Percentiles rank a stretch among this genome's conserved stretches.
Conservation (phyloP, 164 flowering plant species). For the Nelumbo lutea region DNA sequence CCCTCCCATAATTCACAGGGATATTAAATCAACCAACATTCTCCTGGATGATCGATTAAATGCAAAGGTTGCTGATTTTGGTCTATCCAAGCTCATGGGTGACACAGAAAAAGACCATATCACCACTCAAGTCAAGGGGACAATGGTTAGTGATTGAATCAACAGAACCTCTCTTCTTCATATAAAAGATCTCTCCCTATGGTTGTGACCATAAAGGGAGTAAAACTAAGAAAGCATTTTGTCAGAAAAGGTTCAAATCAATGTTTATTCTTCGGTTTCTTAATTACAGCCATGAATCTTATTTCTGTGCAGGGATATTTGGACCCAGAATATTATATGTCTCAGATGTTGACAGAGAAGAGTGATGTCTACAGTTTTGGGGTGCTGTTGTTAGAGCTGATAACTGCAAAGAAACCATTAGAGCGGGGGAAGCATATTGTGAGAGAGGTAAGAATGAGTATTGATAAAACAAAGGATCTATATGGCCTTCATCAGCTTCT, state of each 20-base stretch:
- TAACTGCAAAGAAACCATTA: slow-evolving; percentile 51
- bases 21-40: slow-evolving; percentile 33
- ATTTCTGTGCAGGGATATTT: slow-evolving; percentile 48
- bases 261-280: not conserved
- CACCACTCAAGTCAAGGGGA: slow-evolving; percentile 46
- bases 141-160: slow-evolving; percentile 25
- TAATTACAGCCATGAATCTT: not conserved
- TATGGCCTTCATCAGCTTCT: slow-evolving; percentile 35
- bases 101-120: slow-evolving; percentile 25
- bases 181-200: too few relatives aligned
- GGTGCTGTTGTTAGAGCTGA: slow-evolving; percentile 48
- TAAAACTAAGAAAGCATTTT: too few relatives aligned
- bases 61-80: slow-evolving; percentile 42
- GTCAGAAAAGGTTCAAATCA: not conserved
- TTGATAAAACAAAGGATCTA: slow-evolving; percentile 32
- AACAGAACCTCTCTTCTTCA: not conserved
- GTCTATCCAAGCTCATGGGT: slow-evolving; percentile 28
- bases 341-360: slow-evolving; percentile 56
- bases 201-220: too few relatives aligned
- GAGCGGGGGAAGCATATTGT: slow-evolving; percentile 51
- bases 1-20: slow-evolving; percentile 41
- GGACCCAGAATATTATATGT: slow-evolving; percentile 78
- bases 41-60: slow-evolving; percentile 27
- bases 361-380: slow-evolving; percentile 76
- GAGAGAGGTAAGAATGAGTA: slow-evolving; percentile 30